Conservation (phyloP, 352 stramenopile species). For the Phytophthora kernoviae region DNA sequence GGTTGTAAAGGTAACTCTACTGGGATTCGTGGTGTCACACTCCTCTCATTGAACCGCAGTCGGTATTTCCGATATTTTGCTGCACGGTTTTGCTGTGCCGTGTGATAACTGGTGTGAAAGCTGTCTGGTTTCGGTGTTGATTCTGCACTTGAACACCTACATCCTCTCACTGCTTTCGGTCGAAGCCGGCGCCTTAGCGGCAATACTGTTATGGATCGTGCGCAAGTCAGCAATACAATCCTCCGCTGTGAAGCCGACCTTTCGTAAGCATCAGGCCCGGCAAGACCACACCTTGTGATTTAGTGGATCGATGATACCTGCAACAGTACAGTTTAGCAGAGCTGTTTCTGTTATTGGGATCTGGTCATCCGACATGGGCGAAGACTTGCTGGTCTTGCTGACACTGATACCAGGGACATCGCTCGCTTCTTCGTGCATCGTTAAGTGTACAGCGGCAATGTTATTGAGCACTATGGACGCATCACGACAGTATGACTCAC, state of each 20-base stretch:
- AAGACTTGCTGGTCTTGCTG: not conserved
- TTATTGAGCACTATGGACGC: constrained; percentile 34
- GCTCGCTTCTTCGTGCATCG: not conserved
- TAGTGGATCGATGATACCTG: constrained; percentile 29
- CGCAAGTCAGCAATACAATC: constrained; percentile 18
- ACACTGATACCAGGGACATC: not conserved
- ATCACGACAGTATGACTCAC: not conserved
- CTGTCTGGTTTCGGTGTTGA: constrained; percentile 10
- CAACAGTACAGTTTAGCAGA: constrained; percentile 31
- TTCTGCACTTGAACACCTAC: constrained; percentile 12
- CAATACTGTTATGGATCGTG: constrained; percentile 2
- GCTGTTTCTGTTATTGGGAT: constrained; percentile 9
- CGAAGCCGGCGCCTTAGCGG: not conserved
- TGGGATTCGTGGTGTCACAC: not conserved
- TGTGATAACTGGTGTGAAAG: not conserved
- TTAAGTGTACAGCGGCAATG: constrained; percentile 26
- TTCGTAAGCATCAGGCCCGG: constrained; percentile 21
- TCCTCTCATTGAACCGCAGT: constrained; percentile 10
- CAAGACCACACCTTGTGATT: constrained; percentile 38
- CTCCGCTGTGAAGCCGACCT: constrained; percentile 9
- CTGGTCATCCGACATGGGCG: not conserved
- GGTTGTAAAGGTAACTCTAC: not conserved
- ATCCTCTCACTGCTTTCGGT: not conserved
- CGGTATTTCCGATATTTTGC: constrained; percentile 1
- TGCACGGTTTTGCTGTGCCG: not conserved